These are phyloP conservation scores for Lindgomyces ingoldianus DNA, from an alignment of 495 filamentous ascomycete genomes.

Conservation along the genomic window DNA sequence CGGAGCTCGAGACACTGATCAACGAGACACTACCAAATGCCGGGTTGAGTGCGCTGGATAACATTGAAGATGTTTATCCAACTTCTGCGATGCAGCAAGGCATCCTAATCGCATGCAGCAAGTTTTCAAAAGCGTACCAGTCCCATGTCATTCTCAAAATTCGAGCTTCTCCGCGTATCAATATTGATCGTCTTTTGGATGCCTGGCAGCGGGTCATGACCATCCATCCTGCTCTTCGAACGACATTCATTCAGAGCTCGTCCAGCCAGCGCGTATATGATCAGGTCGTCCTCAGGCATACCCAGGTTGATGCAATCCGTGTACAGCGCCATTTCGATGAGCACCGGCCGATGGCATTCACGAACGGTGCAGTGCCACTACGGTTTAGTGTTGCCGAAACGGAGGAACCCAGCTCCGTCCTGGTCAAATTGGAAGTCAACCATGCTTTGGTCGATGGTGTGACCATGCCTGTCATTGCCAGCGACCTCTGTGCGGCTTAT, in stretches of 20 bases:
- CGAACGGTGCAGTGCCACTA: constrained; percentile 48
- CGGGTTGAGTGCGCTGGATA: too few species aligned
- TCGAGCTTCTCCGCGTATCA: constrained; percentile 33
- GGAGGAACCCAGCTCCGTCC: constrained; percentile 41
- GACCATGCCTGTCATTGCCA: constrained; percentile 53
- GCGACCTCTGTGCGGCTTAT: constrained; percentile 53
- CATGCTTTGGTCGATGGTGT: constrained; percentile 54
- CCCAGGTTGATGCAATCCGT: constrained; percentile 44
- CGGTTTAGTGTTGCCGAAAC: constrained; percentile 52
- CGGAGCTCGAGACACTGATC: too few species aligned
- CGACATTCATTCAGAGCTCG: constrained; percentile 55
- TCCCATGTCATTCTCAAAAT: constrained; percentile 53
- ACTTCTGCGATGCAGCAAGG: constrained; percentile 49
- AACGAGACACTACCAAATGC: too few species aligned
- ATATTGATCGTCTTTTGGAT: constrained; percentile 45
- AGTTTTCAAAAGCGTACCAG: constrained; percentile 51
- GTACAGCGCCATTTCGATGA: too few species aligned
- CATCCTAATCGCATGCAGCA: constrained; percentile 51
- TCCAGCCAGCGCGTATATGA: constrained; percentile 54
- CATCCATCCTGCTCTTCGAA: constrained; percentile 56
- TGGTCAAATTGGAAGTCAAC: constrained; percentile 58
- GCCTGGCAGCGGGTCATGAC: constrained; percentile 57
- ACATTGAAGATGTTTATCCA: constrained; percentile 48
- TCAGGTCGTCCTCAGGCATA: constrained; percentile 53
- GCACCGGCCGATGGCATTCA: constrained; percentile 42